These are phyloP conservation scores for Hyphodiscus sp. DNA, from an alignment of 2,329 filamentous ascomycete species.

Conservation along the genomic window DNA sequence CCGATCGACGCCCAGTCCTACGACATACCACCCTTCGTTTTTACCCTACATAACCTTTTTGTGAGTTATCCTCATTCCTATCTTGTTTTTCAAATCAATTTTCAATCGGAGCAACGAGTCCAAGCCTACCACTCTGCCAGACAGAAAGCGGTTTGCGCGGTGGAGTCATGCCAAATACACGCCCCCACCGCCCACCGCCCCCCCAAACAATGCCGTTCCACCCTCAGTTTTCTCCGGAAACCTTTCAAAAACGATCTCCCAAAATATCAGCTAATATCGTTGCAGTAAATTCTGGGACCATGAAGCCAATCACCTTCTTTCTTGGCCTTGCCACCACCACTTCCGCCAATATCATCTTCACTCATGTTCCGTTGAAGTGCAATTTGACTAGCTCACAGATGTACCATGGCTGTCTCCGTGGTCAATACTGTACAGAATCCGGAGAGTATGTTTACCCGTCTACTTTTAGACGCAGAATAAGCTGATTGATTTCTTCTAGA, in stretches of 20 bases:
- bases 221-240: not conserved
- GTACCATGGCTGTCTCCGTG: constrained; percentile 29
- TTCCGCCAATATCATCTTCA: constrained; percentile 43
- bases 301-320: constrained; percentile 24
- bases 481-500: constrained; percentile 15
- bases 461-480: not conserved
- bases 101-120: no score
- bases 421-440: constrained; percentile 22
- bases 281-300: constrained; percentile 15
- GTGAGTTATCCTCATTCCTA: no score
- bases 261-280: not conserved
- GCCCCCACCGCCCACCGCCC: no score
- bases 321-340: constrained; percentile 31
- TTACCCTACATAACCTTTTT: no score
- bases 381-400: constrained; percentile 24
- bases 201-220: not conserved
- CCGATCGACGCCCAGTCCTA: not conserved
- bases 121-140: no score
- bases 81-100: no score
- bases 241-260: not conserved
- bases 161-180: no score
- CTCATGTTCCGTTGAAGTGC: constrained; percentile 39
- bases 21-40: not conserved
- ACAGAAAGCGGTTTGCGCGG: no score
- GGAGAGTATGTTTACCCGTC: constrained; percentile 17